Evolutionary conservation across 306 rosid genomes (phyloP).

Genomic region (Pueraria montana): DNA sequence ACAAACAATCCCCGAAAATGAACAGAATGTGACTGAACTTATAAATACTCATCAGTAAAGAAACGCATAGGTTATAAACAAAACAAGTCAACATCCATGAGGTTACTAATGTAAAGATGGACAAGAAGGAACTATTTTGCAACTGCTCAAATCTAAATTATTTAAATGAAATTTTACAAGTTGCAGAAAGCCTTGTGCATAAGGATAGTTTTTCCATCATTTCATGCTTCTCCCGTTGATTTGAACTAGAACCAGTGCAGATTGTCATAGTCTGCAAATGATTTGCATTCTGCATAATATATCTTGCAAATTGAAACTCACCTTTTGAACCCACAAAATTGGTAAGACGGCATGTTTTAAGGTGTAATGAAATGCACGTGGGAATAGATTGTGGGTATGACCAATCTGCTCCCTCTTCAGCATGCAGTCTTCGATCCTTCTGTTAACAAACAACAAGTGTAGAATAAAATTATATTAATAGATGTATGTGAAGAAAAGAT

Average conservation of each 20-base stretch:
- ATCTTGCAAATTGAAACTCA: not conserved
- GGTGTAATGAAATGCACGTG: not conserved
- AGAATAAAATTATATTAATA: too few relatives aligned
- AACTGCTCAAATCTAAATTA: too few relatives aligned
- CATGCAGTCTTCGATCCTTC: too few relatives aligned
- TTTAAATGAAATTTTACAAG: not conserved
- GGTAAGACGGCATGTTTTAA: too few relatives aligned
- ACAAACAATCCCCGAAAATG: too few relatives aligned
- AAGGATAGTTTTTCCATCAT: not conserved
- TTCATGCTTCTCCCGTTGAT: not conserved
- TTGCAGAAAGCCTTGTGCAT: not conserved
- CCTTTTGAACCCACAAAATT: not conserved
- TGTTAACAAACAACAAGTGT: too few relatives aligned
- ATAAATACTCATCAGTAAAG: too few relatives aligned
- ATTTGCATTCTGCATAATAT: not conserved
- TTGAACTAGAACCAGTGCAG: not conserved
- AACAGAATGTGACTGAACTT: too few relatives aligned
- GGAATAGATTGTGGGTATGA: not conserved
- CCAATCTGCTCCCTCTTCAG: not conserved
- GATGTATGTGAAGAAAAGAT: not conserved
- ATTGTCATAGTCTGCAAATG: not conserved
- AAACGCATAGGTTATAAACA: too few relatives aligned
- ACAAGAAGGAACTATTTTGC: too few relatives aligned
- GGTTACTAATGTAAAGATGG: too few relatives aligned
- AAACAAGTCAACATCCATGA: too few relatives aligned